phyloP scores from a whole-genome alignment of 805 yeast genomes.

The Blastobotrys attinorum region DNA sequence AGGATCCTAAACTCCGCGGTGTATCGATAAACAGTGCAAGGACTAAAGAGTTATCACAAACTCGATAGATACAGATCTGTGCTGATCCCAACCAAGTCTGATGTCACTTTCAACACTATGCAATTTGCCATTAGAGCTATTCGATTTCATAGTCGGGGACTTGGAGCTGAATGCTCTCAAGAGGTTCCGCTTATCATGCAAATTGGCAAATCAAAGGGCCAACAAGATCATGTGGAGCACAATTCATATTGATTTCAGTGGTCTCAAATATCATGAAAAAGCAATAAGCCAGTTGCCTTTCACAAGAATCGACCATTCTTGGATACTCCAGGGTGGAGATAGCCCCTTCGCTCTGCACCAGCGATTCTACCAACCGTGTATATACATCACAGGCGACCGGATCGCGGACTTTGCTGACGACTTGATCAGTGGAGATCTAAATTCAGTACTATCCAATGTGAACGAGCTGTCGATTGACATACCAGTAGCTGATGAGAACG shows the following conservation, averaged over 20 bases:
- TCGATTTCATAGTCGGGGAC: neutral
- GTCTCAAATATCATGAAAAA: neutral
- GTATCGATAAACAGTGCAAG: no score
- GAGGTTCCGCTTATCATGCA: neutral
- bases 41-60: no score
- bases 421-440: neutral
- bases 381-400: neutral
- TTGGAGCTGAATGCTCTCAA: neutral
- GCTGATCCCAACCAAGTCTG: no score
- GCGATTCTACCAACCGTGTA: neutral
- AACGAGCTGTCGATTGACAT: neutral
- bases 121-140: neutral
- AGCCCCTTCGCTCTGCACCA: neutral
- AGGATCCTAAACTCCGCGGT: no score
- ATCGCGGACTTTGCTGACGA: neutral
- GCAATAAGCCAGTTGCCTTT: neutral
- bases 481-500: no score
- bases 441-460: neutral
- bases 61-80: no score
- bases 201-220: neutral
- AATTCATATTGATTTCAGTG: neutral
- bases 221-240: neutral
- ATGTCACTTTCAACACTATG: no score
- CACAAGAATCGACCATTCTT: neutral
- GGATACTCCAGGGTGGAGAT: neutral